These are phyloP conservation scores for Gynochthodes officinalis DNA, from an alignment of 257 asterid species.

Conservation along the genomic window DNA sequence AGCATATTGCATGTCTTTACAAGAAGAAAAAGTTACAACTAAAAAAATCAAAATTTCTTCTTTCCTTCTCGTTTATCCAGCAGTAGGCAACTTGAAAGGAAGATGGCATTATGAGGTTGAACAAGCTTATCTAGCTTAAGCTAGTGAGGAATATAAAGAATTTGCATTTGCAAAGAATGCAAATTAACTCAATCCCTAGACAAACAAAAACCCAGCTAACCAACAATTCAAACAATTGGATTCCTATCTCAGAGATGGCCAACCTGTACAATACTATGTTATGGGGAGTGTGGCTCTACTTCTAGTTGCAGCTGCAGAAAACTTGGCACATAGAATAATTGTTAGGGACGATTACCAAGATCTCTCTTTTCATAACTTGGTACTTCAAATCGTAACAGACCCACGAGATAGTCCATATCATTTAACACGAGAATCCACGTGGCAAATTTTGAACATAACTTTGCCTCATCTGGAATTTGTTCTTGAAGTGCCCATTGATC, in stretches of 20 bases:
- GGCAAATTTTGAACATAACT: not conserved
- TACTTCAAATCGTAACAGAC: not conserved
- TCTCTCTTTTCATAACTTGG: not conserved
- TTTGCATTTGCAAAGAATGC: constrained; percentile 2
- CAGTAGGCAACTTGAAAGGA: not conserved
- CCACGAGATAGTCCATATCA: not conserved
- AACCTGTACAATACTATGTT: constrained; percentile 11
- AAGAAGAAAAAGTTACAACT: not conserved
- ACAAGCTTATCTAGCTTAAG: constrained; percentile 10
- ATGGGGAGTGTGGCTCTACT: constrained; percentile 8
- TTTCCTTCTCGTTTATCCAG: not conserved
- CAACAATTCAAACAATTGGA: constrained; percentile 9
- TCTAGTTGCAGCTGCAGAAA: not conserved
- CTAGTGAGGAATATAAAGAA: constrained; percentile 1
- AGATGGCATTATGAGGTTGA: constrained; percentile 8
- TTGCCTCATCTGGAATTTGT: constrained; percentile 59
- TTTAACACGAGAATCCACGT: not conserved
- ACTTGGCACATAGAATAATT: not conserved
- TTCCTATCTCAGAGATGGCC: constrained; percentile 17
- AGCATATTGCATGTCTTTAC: constrained; percentile 8
- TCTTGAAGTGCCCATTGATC: constrained; percentile 43
- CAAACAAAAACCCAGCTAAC: constrained; percentile 15
- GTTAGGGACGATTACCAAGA: not conserved
- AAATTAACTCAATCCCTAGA: not conserved
- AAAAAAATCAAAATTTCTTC: not conserved